Percentiles rank a stretch among this genome's conserved stretches.
Conservation (phyloP, 2,329 filamentous ascomycete species). For the Alternaria brassicae region DNA sequence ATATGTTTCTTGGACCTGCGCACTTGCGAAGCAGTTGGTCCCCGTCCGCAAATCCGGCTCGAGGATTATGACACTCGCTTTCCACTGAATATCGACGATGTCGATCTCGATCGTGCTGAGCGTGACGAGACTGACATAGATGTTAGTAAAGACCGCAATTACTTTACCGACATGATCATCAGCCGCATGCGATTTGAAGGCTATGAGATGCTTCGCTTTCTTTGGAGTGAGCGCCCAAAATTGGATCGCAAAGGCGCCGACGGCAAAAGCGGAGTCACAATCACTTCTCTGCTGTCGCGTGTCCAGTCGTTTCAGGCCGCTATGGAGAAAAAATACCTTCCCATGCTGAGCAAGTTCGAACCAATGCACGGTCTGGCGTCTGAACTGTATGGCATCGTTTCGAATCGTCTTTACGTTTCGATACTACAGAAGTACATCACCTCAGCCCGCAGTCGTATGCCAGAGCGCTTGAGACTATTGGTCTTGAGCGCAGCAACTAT, state of each 20-base stretch:
- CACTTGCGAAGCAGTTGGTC: conserved; percentile 77
- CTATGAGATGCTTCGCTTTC: conserved; percentile 73
- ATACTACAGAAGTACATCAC: conserved; percentile 72
- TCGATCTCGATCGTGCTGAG: conserved; percentile 59
- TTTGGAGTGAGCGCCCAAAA: conserved; percentile 73
- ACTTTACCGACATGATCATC: conserved; percentile 73
- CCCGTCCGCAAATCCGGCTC: conserved; percentile 72
- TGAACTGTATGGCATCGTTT: conserved; percentile 69
- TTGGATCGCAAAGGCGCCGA: conserved; percentile 58
- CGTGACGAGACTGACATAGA: conserved; percentile 43
- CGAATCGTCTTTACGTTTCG: conserved; percentile 70
- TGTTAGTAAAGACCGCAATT: conserved; percentile 56
- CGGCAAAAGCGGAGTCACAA: conserved; percentile 32
- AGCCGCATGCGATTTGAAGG: conserved; percentile 74
- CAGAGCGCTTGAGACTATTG: conserved; percentile 68
- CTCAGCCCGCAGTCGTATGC: conserved; percentile 58
- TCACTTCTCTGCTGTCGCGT: conserved; percentile 71
- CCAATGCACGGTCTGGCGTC: conserved; percentile 70
- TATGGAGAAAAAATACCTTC: conserved; percentile 71
- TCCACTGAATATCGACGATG: conserved; percentile 74
- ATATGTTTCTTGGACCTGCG: conserved; percentile 78
- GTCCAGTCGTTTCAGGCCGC: conserved; percentile 71
- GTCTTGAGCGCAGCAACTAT: conserved; percentile 67
- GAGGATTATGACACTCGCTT: conserved; percentile 79
- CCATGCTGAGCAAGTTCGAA: conserved; percentile 66